Base-by-base conservation (phyloP, 2,329 filamentous ascomycete species). In the Pseudogymnoascus sp. region DNA sequence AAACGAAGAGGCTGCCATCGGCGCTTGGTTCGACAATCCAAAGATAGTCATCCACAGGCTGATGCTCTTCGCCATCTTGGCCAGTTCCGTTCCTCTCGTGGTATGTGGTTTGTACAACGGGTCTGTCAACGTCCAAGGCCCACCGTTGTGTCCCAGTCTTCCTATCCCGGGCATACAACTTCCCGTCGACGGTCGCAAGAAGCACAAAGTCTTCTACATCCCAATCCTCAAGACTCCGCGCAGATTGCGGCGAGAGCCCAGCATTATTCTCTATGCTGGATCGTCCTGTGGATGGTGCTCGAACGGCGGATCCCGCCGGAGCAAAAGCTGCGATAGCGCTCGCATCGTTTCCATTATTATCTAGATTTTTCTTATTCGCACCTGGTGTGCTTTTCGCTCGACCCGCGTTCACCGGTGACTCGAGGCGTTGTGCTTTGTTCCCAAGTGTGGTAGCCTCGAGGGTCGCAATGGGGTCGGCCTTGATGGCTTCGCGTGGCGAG, bases 131-230 rank as follows among this genome's bases (percentile, higher is more conserved):
- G 75, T 91, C 86, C 66, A 96, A 83, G 72, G 89, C 88, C 95
- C 95, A 98, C 74, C 88, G 89, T 70, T 89, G 83, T 67, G 88
- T 83, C 70, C 95, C 95, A 61, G 89, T 95, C 74, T 88, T 89
- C 72, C 95, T 86, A 79, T 97, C 91, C 76, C 87, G 87, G 75
- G 93, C 93, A 79, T 96, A 90, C 72, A 98, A 86, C 75, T 91
- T 90, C 83, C 95, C 95, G 83, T 98, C 93, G 86, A 98, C 90
- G 85, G 95, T 98, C 90, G 95, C 93, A 89, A 99, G 83, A 82
- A 99, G 91, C 81, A 98, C 90, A 85, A 97, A 96, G 83, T 98
- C 93, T 90, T 98, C 93, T 80, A 97, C 93, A 89, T 97, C 91
- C 93, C 93, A 98, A 81, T 97, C 93, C 85, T 93, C 89, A 85